These are phyloP conservation scores for Tulasnella sp. DNA, from an alignment of 768 basidiomycete species.

Conservation along the genomic window DNA sequence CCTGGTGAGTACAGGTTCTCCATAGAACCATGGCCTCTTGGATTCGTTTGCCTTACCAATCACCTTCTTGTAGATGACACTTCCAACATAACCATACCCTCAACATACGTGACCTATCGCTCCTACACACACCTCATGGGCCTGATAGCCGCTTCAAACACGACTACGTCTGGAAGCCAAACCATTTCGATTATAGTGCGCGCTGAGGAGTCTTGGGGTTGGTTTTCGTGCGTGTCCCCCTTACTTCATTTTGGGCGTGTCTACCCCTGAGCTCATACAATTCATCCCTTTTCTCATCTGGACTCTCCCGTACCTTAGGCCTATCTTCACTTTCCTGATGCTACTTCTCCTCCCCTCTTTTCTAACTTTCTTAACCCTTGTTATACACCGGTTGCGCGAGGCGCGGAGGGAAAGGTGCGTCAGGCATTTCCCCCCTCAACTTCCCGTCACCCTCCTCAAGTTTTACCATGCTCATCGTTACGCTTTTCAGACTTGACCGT, in stretches of 20 bases:
- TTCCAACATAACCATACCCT: constrained; percentile 68
- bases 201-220: constrained; percentile 53
- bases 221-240: constrained; percentile 64
- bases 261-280: constrained; percentile 19
- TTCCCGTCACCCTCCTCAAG: constrained; percentile 25
- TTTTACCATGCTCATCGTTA: background rate
- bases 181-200: constrained; percentile 43
- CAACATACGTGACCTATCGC: constrained; percentile 77
- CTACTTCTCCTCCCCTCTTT: constrained; percentile 83
- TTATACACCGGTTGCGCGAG: constrained; percentile 78
- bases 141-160: constrained; percentile 63
- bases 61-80: constrained; percentile 37
- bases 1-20: constrained; percentile 39
- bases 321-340: constrained; percentile 73
- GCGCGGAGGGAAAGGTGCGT: constrained; percentile 47
- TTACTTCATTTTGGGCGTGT: background rate
- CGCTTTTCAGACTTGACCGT: constrained; percentile 46
- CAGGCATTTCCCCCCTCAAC: background rate
- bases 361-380: constrained; percentile 74
- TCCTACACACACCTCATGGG: constrained; percentile 59
- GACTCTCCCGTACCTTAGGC: constrained; percentile 35
- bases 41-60: background rate
- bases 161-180: constrained; percentile 61
- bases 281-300: constrained; percentile 25
- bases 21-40: background rate